Base-by-base conservation (phyloP, 2,329 filamentous ascomycete species). In the Colletotrichum limetticola region DNA sequence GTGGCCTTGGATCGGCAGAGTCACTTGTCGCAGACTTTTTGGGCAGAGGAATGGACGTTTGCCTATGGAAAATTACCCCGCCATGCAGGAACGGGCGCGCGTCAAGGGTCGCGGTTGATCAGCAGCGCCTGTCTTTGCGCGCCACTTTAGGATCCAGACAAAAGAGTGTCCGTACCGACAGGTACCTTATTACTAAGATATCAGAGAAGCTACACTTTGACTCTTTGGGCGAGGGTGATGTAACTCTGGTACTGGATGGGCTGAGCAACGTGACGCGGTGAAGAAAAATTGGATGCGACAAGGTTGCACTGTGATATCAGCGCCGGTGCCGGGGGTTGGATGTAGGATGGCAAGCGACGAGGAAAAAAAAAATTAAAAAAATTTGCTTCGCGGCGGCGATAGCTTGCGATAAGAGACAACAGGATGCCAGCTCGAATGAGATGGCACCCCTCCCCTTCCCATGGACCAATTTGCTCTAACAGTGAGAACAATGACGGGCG, bases 11-110 rank as follows among this genome's bases (percentile, higher is more conserved):
- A 52, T 61, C 26, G 22, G 35, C 64, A 67, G 14, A 60, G 19
- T 52, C 56, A 67, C 52, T 46, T 58, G 63, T 66, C 52, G 53
- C 53, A 49, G 37, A 65, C 28, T 57, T 69, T 69, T 63, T 49
- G 52, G 59, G 26, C 22, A 37, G n/a, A 70, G 49, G 57, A 66
- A 59, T 67, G 65, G 32, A 37, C 60, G 37, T 57, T 58, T 56
- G 63, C 14, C 70, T 59, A 66, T 67, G 66, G 46, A 61, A 67
- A 53, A 42, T 64, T 74, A 74, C 73, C 73, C 73, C 73, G 71
- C 73, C 73, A 74, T 74, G 71, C 73, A 74, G 73, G 71, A 73
- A 73, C 71, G 60, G 61, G 61, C 56, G 42, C 66, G 49, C 35
- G 61, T 71, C 60, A 71, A 59, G 66, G 71, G 60, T 73, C 71